Evolutionary conservation across 2,329 filamentous ascomycete species (phyloP).

Genomic region (Fusarium staphyleae): DNA sequence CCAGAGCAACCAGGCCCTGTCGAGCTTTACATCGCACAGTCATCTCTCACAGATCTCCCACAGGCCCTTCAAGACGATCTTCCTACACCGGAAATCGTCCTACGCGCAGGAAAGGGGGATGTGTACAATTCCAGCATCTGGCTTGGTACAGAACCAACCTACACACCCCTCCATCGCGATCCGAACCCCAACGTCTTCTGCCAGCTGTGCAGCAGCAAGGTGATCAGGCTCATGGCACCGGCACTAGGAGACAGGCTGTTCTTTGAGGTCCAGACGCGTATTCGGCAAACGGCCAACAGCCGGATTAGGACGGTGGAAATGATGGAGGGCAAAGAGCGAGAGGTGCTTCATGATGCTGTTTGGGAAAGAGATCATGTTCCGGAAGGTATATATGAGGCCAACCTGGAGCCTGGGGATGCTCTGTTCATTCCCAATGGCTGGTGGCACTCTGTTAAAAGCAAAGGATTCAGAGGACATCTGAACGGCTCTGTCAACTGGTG

Average conservation of each 20-base stretch:
- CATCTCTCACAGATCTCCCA: conserved; percentile 74
- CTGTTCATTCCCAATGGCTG: conserved; percentile 54
- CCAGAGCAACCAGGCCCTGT: conserved; percentile 36
- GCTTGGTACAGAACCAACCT: conserved; percentile 86
- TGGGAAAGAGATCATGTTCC: conserved; percentile 61
- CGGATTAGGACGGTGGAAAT: conserved; percentile 81
- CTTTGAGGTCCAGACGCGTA: conserved; percentile 52
- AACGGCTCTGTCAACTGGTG: conserved; percentile 57
- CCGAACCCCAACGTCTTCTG: conserved; percentile 94
- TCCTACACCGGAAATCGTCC: conserved; percentile 70
- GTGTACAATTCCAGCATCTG: conserved; percentile 89
- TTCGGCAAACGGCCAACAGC: conserved; percentile 51
- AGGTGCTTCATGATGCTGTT: conserved; percentile 69
- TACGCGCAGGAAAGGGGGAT: conserved; percentile 73
- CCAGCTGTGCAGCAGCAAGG: conserved; percentile 78
- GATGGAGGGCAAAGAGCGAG: conserved; percentile 82
- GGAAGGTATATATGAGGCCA: conserved; percentile 57
- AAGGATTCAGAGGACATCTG: conserved; percentile 44
- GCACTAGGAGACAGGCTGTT: conserved; percentile 70
- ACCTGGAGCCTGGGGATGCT: conserved; percentile 60
- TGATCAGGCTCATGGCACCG: conserved; percentile 74
- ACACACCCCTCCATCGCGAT: conserved; percentile 89
- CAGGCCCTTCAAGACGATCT: conserved; percentile 67
- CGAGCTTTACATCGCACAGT: conserved; percentile 87
- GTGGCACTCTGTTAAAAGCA: conserved; percentile 56